Evolutionary conservation across 805 yeast species (phyloP), one percentile per base, ranked within the genome.

Genomic region (Nakazawaea holstii): DNA sequence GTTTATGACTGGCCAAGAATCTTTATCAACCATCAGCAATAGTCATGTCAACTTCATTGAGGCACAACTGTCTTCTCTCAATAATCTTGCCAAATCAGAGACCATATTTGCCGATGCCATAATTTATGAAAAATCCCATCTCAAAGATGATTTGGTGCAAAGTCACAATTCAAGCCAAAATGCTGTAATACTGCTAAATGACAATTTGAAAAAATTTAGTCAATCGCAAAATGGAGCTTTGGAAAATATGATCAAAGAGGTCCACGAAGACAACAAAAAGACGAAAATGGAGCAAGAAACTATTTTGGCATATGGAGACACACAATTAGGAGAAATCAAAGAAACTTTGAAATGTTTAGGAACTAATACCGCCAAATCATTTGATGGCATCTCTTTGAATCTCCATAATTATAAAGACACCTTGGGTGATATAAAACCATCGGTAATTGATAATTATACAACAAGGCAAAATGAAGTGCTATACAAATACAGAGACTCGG

Each of bases 41-140:
- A n/a, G 20, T 15, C 13, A 41, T 20, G 29, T 13, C 43, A 14
- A 35, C 8, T 40, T 36, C 17, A 7, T 10, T 7, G 20, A 35
- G 20, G 11, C 11, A 15, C 39, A 40, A n/a, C 11, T 9, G 8
- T 24, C 17, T 4, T 13, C 20, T 8, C 5, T 41, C n/a, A n/a
- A 17, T 11, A 40, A 46, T 4, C 43, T 40, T 35, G 43, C 41
- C 8, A n/a, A 46, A 15, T 36, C 49, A 7, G 41, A 40, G 14
- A 26, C 17, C 5, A n/a, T 30, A 8, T 46, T 46, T 14, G n/a
- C 30, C 24, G 9, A 39, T 6, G 45, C 44, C 2, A 8, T 46
- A 17, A 29, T 13, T n/a, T 15, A 29, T 6, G 44, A 40, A 8
- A 46, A 30, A 40, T 24, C 11, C 8, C 24, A 13, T 1, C 31